These are phyloP conservation scores for Letharia lupina DNA, from an alignment of 495 filamentous ascomycete genomes.

Conservation along the genomic window DNA sequence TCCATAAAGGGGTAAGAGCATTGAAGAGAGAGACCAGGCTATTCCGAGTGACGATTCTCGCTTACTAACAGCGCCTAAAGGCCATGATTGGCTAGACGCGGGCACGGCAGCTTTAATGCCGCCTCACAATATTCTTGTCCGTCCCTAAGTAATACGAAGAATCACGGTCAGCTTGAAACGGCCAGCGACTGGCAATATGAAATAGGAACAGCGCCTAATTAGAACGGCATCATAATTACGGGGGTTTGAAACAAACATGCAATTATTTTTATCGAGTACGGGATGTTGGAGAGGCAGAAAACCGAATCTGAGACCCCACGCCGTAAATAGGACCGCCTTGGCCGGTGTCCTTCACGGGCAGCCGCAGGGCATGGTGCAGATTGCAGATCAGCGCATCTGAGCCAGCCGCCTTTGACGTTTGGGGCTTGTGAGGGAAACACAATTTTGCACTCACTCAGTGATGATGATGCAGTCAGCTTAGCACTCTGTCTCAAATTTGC, in stretches of 20 bases:
- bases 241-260: background rate
- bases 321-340: constrained; percentile 4
- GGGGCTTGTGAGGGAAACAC: background rate
- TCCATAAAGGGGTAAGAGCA: background rate
- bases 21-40: background rate
- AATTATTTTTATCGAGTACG: background rate
- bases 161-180: background rate
- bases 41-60: background rate
- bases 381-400: constrained; percentile 13
- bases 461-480: background rate
- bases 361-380: constrained; percentile 6
- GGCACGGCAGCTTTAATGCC: background rate
- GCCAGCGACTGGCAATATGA: background rate
- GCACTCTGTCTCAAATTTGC: background rate
- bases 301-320: constrained; percentile 1
- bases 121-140: no score
- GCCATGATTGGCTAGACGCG: background rate
- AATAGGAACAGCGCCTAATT: background rate
- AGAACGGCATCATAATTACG: background rate
- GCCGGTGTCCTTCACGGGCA: constrained; percentile 1
- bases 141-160: background rate
- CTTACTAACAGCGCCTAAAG: background rate
- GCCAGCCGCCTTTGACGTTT: constrained; percentile 4
- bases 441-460: background rate
- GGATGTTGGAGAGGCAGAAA: background rate